Percentiles rank a stretch among this genome's conserved stretches.
These are phyloP conservation scores for Rhizopus microsporus DNA, from an alignment of 371 early-diverging fungal genomes.

Conservation along the genomic window DNA sequence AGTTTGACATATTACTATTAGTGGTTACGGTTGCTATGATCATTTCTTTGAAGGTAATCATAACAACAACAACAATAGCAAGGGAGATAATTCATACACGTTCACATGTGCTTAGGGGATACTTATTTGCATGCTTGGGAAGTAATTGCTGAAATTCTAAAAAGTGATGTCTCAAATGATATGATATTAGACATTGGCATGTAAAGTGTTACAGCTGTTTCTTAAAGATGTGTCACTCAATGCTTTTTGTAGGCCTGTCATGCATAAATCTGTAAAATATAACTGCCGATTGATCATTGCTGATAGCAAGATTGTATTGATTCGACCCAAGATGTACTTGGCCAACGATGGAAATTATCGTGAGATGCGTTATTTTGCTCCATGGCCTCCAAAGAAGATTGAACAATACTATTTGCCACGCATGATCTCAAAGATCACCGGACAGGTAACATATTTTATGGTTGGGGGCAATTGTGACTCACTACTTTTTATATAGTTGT, in stretches of 20 bases:
- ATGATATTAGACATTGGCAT: slow-evolving; percentile 94
- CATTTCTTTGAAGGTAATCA: slow-evolving; percentile 89
- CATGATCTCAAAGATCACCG: slow-evolving; percentile 74
- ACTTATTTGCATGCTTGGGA: slow-evolving; percentile 96
- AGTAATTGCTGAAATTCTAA: slow-evolving; percentile 75
- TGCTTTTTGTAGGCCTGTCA: slow-evolving; percentile 75
- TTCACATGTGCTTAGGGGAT: slow-evolving; percentile 60
- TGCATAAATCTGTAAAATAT: slow-evolving; percentile 89
- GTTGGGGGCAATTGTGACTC: not conserved
- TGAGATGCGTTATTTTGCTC: slow-evolving; percentile 92
- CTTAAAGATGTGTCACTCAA: not conserved
- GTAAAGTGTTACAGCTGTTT: slow-evolving; percentile 49
- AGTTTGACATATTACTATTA: slow-evolving; percentile 18
- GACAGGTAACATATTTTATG: slow-evolving; percentile 55
- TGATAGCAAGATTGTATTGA: slow-evolving; percentile 83
- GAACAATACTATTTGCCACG: slow-evolving; percentile 84
- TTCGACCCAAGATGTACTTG: slow-evolving; percentile 93
- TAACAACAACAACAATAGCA: not conserved
- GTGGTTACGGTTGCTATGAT: slow-evolving; percentile 97
- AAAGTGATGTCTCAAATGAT: slow-evolving; percentile 62
- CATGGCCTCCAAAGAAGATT: slow-evolving; percentile 72
- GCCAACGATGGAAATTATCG: slow-evolving; percentile 98
- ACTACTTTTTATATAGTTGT: slow-evolving; percentile 24
- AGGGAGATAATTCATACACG: not conserved
- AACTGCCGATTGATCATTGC: slow-evolving; percentile 91